These are phyloP conservation scores for Wickerhamomyces hampshirensis DNA, from an alignment of 805 yeast genomes.

Conservation along the genomic window DNA sequence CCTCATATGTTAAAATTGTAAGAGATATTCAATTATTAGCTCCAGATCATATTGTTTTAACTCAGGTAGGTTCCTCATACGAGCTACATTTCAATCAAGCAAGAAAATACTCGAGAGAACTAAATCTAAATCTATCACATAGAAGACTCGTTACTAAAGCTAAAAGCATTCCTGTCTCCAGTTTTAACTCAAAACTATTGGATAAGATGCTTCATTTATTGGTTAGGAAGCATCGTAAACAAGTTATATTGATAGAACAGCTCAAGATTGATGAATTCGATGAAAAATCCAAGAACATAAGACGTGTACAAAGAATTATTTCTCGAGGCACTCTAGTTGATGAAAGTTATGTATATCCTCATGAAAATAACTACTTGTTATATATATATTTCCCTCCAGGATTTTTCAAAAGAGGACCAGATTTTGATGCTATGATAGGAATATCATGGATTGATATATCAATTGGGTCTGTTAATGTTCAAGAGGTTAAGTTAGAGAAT, in stretches of 20 bases:
- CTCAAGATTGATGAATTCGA: constrained; percentile 26
- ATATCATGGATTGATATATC: constrained; percentile 87
- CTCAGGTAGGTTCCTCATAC: constrained; percentile 85
- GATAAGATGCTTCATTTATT: constrained; percentile 69
- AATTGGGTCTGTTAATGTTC: constrained; percentile 72
- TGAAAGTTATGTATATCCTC: constrained; percentile 73
- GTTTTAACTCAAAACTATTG: constrained; percentile 73
- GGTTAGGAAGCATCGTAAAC: constrained; percentile 62
- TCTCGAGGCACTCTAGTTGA: constrained; percentile 93
- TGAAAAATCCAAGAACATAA: constrained; percentile 37
- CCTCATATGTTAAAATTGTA: background rate
- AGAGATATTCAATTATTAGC: background rate
- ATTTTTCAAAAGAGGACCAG: constrained; percentile 33
- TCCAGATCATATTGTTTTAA: constrained; percentile 53
- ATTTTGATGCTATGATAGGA: constrained; percentile 49
- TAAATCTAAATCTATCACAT: constrained; percentile 68
- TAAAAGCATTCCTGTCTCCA: constrained; percentile 68
- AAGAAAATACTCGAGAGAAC: constrained; percentile 56
- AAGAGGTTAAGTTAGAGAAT: constrained; percentile 54
- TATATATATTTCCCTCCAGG: constrained; percentile 58
- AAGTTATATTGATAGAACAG: constrained; percentile 85
- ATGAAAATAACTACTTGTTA: constrained; percentile 64
- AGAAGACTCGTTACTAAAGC: constrained; percentile 39
- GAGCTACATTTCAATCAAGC: constrained; percentile 92
- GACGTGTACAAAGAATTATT: constrained; percentile 74